A percentile compares a stretch with the other conserved stretches of the same genome.
phyloP scores from a whole-genome alignment of 2,329 filamentous ascomycete species.

The Metarhizium sp. region DNA sequence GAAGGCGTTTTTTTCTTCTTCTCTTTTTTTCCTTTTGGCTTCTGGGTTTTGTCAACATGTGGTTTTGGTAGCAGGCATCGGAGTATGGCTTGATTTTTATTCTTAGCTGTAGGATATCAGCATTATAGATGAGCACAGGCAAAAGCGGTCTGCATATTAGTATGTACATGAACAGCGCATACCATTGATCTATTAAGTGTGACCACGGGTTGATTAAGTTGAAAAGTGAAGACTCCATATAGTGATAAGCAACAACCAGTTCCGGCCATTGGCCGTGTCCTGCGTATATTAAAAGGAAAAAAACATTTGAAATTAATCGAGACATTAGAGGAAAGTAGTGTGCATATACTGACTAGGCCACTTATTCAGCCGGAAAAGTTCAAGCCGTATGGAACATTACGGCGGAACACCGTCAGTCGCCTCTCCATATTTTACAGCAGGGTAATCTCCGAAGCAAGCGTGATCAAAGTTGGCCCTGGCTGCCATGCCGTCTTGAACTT shows the following conservation, averaged over 20 bases:
- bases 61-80: slow-evolving; percentile 10
- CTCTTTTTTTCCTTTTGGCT: not conserved
- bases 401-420: slow-evolving; percentile 27
- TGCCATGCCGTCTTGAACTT: slow-evolving; percentile 49
- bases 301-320: not conserved
- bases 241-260: too few relatives aligned
- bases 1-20: not conserved
- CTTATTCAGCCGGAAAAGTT: not conserved
- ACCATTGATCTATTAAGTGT: not conserved
- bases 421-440: slow-evolving; percentile 25
- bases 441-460: slow-evolving; percentile 53
- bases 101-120: slow-evolving; percentile 1
- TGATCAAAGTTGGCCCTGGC: slow-evolving; percentile 52
- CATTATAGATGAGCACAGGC: slow-evolving; percentile 1
- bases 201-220: not conserved
- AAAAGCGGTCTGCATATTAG: slow-evolving; percentile 1
- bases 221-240: not conserved
- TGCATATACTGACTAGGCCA: not conserved
- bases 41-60: not conserved
- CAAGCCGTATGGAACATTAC: not conserved
- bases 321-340: not conserved
- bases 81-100: slow-evolving; percentile 1
- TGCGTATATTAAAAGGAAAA: not conserved
- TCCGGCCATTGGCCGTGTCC: too few relatives aligned
- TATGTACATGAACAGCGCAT: not conserved